These are phyloP conservation scores for Akanthomyces lecanii DNA, from an alignment of 2,329 filamentous ascomycete species.

Conservation along the genomic window DNA sequence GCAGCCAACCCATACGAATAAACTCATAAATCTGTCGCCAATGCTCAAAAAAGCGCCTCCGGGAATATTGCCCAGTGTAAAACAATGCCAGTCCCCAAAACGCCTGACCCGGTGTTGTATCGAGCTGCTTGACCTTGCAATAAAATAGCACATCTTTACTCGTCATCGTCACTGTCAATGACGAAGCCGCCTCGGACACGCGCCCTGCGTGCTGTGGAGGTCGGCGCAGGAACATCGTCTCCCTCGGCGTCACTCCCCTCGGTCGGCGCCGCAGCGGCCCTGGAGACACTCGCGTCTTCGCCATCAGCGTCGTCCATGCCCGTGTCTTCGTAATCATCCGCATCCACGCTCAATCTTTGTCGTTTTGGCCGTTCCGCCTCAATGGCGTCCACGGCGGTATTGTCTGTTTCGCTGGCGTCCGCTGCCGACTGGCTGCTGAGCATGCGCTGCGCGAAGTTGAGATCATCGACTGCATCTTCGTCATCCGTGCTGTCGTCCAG, in stretches of 20 bases:
- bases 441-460: constrained; percentile 22
- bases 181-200: constrained; percentile 52
- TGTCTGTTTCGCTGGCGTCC: constrained; percentile 26
- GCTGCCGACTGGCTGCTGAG: constrained; percentile 24
- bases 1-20: neutral
- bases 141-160: constrained; percentile 25
- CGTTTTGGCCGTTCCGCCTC: constrained; percentile 35
- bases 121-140: neutral
- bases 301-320: constrained; percentile 25
- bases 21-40: neutral
- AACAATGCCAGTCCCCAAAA: neutral
- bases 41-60: neutral
- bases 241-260: constrained; percentile 30
- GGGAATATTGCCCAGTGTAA: neutral
- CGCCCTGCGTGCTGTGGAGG: constrained; percentile 35
- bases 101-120: neutral
- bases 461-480: constrained; percentile 23
- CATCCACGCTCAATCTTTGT: constrained; percentile 31
- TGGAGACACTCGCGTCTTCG: constrained; percentile 21
- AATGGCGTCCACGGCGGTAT: constrained; percentile 28
- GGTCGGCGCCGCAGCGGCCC: constrained; percentile 10
- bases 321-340: constrained; percentile 26
- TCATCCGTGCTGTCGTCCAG: constrained; percentile 27
- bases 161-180: constrained; percentile 57
- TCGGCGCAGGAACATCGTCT: constrained; percentile 38